Conservation (phyloP, 1,284 basidiomycete genomes). For the Rhodotorula mucilaginosa region DNA sequence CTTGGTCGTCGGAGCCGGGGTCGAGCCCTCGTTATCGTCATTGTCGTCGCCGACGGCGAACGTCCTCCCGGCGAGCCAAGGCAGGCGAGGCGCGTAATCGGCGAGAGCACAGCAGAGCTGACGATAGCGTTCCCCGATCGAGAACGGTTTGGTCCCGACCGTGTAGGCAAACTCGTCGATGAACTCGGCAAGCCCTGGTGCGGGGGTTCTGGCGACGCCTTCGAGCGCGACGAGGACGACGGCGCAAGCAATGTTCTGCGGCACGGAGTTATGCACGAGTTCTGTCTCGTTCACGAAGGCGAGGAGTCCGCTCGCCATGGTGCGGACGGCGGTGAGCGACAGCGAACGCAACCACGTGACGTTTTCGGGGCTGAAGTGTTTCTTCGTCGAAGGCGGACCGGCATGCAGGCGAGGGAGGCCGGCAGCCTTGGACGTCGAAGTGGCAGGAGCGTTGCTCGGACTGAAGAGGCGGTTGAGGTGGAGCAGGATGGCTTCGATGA, state of each 20-base stretch:
- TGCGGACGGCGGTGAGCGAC: conserved; percentile 54
- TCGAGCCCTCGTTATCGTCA: not conserved
- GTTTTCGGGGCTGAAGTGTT: conserved; percentile 48
- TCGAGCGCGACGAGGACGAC: conserved; percentile 69
- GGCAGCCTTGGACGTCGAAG: conserved; percentile 42
- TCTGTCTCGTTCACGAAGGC: conserved; percentile 55
- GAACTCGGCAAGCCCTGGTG: conserved; percentile 59
- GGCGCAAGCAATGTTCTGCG: conserved; percentile 55
- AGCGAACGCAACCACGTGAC: conserved; percentile 52
- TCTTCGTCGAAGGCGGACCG: conserved; percentile 6
- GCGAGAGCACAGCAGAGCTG: conserved; percentile 60
- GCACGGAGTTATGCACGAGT: conserved; percentile 44
- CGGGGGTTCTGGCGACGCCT: conserved; percentile 58
- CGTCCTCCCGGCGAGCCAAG: conserved; percentile 54
- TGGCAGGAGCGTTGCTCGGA: conserved; percentile 25
- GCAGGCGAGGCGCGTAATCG: conserved; percentile 61
- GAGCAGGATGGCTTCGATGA: conserved; percentile 56
- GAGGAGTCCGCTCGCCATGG: conserved; percentile 60
- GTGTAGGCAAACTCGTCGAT: conserved; percentile 58
- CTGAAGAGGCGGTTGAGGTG: conserved; percentile 52
- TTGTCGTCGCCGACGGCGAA: not conserved
- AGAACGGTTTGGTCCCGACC: conserved; percentile 56
- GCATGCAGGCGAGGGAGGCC: conserved; percentile 40
- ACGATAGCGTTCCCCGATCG: conserved; percentile 67
- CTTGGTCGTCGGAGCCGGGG: not conserved